These are phyloP conservation scores for Mucor ambiguus DNA, from an alignment of 371 early-diverging fungal species.

Conservation along the genomic window DNA sequence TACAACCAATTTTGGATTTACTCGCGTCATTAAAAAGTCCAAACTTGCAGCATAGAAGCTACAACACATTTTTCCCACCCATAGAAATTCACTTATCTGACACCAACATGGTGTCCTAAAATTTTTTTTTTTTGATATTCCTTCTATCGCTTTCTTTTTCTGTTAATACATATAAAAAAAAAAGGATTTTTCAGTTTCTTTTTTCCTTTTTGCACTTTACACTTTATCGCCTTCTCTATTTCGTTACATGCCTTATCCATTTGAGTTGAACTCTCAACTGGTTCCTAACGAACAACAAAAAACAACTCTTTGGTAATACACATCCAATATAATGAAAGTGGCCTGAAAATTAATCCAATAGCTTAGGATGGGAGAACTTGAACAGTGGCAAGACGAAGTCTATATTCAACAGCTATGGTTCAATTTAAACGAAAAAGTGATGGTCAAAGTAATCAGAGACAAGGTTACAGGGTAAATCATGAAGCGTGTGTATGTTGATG, in stretches of 20 bases:
- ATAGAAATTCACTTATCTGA: not conserved
- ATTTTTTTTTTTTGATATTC: constrained; percentile 5
- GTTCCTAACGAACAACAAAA: constrained; percentile 20
- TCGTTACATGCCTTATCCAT: constrained; percentile 17
- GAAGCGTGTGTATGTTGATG: not conserved
- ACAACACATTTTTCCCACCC: not conserved
- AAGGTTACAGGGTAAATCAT: constrained; percentile 66
- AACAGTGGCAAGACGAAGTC: constrained; percentile 81
- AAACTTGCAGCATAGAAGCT: not conserved
- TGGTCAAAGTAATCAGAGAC: constrained; percentile 87
- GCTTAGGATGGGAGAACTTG: constrained; percentile 76
- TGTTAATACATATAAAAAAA: not conserved
- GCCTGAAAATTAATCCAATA: not conserved
- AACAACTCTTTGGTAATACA: constrained; percentile 24
- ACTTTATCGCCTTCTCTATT: not conserved
- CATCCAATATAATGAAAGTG: not conserved
- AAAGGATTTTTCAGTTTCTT: not conserved
- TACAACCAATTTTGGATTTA: constrained; percentile 2
- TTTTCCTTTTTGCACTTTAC: not conserved
- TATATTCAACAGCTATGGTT: constrained; percentile 71
- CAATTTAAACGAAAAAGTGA: constrained; percentile 61
- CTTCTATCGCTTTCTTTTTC: constrained; percentile 1
- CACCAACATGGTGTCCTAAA: not conserved
- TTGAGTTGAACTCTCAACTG: constrained; percentile 15
- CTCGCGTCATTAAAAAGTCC: constrained; percentile 12